Evolutionary conservation across 805 yeast species (phyloP).

Genomic region (Yamadazyma philogaea): DNA sequence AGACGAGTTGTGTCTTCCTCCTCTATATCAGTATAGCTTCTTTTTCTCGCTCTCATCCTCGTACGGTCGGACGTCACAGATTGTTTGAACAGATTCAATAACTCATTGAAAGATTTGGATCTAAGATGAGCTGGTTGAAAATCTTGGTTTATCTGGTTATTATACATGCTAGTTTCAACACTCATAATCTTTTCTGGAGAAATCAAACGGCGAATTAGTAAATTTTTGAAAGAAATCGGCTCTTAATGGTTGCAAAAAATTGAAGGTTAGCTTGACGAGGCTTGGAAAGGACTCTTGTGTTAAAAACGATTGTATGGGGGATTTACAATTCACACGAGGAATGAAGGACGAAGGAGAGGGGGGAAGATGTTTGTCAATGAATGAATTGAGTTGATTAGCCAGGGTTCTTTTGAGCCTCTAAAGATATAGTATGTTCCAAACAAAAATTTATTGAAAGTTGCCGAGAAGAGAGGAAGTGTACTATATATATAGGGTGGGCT

Average conservation of each 20-base stretch:
- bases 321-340: not conserved
- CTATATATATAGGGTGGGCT: conserved; percentile 1
- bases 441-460: not conserved
- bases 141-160: conserved; percentile 29
- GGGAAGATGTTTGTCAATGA: not conserved
- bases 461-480: not conserved
- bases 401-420: not conserved
- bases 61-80: conserved; percentile 13
- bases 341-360: not conserved
- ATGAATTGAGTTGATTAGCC: not conserved
- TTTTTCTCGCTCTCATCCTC: conserved; percentile 20
- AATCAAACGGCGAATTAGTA: not conserved
- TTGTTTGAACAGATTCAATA: conserved; percentile 26
- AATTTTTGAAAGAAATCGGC: not conserved
- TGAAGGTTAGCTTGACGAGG: conserved; percentile 1
- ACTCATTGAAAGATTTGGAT: conserved; percentile 35
- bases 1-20: conserved; percentile 10
- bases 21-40: conserved; percentile 26
- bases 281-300: not conserved
- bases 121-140: conserved; percentile 28
- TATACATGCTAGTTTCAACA: conserved; percentile 29
- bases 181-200: conserved; percentile 22
- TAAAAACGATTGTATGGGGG: not conserved
- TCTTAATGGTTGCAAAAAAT: conserved; percentile 4
- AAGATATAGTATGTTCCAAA: not conserved